A percentile compares a stretch with the other conserved stretches of the same genome.
Evolutionary conservation across 2,329 filamentous ascomycete genomes (phyloP).

Genomic region (Phaeosphaeriaceae sp.): DNA sequence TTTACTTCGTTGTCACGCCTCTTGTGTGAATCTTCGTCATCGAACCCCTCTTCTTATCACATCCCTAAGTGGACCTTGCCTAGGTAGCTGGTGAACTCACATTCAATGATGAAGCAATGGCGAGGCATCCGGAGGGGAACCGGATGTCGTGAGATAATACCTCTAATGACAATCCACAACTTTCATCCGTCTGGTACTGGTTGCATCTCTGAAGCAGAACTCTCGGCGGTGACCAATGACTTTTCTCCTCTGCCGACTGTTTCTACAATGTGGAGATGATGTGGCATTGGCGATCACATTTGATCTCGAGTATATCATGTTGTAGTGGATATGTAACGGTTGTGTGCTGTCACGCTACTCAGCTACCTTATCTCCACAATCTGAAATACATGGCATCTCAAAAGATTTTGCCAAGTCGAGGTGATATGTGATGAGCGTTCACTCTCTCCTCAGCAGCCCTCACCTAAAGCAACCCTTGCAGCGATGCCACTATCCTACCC

Average conservation of each 20-base stretch:
- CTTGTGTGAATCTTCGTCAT: constrained; percentile 17
- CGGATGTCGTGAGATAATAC: constrained; percentile 7
- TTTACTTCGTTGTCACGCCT: constrained; percentile 31
- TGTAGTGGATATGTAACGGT: constrained; percentile 2
- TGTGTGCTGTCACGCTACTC: neutral
- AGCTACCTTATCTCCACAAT: neutral
- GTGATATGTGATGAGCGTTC: neutral
- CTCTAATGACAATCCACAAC: neutral
- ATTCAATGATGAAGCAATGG: neutral
- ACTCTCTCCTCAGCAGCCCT: neutral
- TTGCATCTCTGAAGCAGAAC: constrained; percentile 26
- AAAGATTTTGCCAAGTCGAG: neutral
- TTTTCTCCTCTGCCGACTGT: constrained; percentile 24
- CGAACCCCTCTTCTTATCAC: constrained; percentile 18
- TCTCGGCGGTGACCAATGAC: constrained; percentile 15
- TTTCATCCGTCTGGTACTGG: constrained; percentile 6
- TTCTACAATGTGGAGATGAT: constrained; percentile 14
- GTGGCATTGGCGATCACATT: constrained; percentile 13
- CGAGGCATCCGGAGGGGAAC: constrained; percentile 25
- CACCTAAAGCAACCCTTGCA: neutral
- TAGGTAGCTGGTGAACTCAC: neutral
- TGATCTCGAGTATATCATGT: constrained; percentile 6
- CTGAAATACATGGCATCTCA: neutral
- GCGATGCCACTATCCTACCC: neutral
- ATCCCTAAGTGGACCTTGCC: neutral